Base-by-base conservation (phyloP, 73 alveolate species). In the Urostyla sp. region DNA sequence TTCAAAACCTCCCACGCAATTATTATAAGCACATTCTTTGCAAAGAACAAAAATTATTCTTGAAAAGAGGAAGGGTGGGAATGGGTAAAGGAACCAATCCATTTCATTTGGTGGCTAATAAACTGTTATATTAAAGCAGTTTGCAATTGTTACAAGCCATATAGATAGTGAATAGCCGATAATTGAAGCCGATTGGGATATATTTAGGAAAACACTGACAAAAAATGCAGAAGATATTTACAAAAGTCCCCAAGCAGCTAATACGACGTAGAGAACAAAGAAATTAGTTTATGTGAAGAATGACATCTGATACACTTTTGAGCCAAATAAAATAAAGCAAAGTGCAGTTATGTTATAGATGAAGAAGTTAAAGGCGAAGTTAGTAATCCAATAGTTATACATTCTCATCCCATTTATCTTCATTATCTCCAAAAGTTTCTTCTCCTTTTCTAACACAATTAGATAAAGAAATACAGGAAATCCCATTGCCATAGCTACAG, bases 331-430 rank as follows among this genome's bases (percentile, higher is more conserved):
- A 36, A 85, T 72, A 82, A 91, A 97, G 35, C 89, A 31, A 18
- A 84, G 27, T 2, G 89, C 51, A 0, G 98, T 97, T 13, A 92
- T 21, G 36, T 78, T 10, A 57, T 97, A 95, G 63, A 95, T 40
- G 16, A 80, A 32, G 32, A 84, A 80, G 90, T 91, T 54, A 60
- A 89, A 95, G 27, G 91, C 45, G 63, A 91, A 95, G 77, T 91
- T 72, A 30, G 94, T 87, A 8, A 94, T 74, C 98, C 99, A 97
- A 84, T 95, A 97, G 80, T 97, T 95, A 24, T 81, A 56, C 97
- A 97, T 95, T 76, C 87, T 94, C 87, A 97, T 84, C 15, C 99
- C 99, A 87, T 95, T 97, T 93, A 97, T 97, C 77, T 96, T 95
- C 99, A 97, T 97, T 49, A 93, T 95, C 77, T 97, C 97, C 26